These are phyloP conservation scores for Alternaria infectoria DNA, from an alignment of 2,329 filamentous ascomycete genomes.

Conservation along the genomic window DNA sequence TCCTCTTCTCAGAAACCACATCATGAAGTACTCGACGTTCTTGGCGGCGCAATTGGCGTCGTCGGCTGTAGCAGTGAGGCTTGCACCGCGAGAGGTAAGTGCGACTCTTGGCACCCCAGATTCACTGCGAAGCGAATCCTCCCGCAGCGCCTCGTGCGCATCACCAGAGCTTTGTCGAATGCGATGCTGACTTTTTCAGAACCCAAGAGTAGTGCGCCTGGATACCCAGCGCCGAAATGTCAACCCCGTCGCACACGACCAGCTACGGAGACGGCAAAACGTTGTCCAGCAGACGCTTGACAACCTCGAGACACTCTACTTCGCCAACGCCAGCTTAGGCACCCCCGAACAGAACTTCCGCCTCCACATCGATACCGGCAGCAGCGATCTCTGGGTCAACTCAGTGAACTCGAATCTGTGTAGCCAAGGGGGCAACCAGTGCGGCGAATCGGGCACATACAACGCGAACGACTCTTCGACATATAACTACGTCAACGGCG, in stretches of 20 bases:
- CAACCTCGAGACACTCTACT: conserved; percentile 67
- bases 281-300: conserved; percentile 58
- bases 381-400: conserved; percentile 72
- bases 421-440: conserved; percentile 56
- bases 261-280: conserved; percentile 49
- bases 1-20: not conserved
- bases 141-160: conserved; percentile 9
- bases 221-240: conserved; percentile 58
- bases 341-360: conserved; percentile 63
- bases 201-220: conserved; percentile 56
- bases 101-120: conserved; percentile 30
- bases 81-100: conserved; percentile 46
- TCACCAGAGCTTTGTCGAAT: not conserved
- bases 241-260: conserved; percentile 57
- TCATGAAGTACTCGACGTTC: conserved; percentile 42
- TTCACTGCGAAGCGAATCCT: conserved; percentile 23
- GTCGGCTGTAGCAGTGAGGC: conserved; percentile 34
- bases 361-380: conserved; percentile 67
- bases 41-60: conserved; percentile 38
- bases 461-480: conserved; percentile 74
- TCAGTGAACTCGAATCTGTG: conserved; percentile 68
- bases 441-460: conserved; percentile 70
- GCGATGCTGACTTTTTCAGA: conserved; percentile 30
- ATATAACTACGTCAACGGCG: conserved; percentile 72
- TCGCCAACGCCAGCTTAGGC: conserved; percentile 63